Percentiles rank a stretch among this genome's conserved stretches.
Conservation (phyloP, 768 basidiomycete genomes). For the Wakefieldia striispora region DNA sequence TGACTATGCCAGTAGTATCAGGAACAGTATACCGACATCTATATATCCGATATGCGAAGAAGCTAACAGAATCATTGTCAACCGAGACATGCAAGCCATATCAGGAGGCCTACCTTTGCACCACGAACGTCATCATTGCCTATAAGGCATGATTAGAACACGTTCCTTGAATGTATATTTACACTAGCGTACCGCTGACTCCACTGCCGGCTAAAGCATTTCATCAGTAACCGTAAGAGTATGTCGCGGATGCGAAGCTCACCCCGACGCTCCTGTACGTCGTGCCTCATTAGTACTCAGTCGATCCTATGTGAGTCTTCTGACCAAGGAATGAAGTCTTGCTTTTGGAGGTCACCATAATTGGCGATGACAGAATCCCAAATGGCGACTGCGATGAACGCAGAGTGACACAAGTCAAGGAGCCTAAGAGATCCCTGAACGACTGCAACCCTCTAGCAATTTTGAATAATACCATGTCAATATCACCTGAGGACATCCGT, state of each 20-base stretch:
- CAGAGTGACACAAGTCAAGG: constrained; percentile 25
- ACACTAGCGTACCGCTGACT: constrained; percentile 17
- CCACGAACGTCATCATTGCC: constrained; percentile 28
- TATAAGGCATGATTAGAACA: constrained; percentile 1
- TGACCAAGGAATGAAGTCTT: constrained; percentile 24
- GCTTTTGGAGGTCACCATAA: constrained; percentile 13
- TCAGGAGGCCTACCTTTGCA: constrained; percentile 13
- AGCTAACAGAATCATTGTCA: constrained; percentile 11
- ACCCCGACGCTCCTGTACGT: constrained; percentile 24
- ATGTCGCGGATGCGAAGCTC: background rate
- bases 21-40: constrained; percentile 9
- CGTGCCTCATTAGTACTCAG: background rate
- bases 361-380: constrained; percentile 22
- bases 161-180: background rate
- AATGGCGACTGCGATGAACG: constrained; percentile 19
- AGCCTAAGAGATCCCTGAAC: constrained; percentile 12
- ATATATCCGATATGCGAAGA: constrained; percentile 28
- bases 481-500: constrained; percentile 11
- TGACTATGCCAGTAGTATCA: no score
- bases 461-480: constrained; percentile 15
- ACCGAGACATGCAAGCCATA: background rate
- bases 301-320: background rate
- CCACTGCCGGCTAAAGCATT: constrained; percentile 14
- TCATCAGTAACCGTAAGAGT: background rate
- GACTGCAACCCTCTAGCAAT: background rate